These are phyloP conservation scores for Starmerella apis DNA, from an alignment of 805 yeast genomes.

Conservation along the genomic window DNA sequence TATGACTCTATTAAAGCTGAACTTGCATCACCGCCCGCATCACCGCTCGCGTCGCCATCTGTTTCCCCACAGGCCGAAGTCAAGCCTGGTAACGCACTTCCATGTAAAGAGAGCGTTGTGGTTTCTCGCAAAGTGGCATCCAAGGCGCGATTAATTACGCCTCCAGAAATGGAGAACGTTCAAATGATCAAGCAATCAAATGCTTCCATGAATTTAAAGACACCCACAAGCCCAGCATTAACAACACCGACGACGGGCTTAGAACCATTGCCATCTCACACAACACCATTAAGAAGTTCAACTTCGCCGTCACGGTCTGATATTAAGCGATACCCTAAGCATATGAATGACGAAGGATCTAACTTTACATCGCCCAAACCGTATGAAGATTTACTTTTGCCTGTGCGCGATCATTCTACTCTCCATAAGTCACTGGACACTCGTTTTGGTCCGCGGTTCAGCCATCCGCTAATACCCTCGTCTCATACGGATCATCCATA, in stretches of 20 bases:
- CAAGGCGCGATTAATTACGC: not conserved
- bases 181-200: not conserved
- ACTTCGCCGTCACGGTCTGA: too few relatives aligned
- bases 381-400: not conserved
- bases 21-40: conserved; percentile 3
- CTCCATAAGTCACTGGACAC: not conserved
- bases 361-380: not conserved
- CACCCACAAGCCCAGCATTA: not conserved
- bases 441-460: conserved; percentile 18
- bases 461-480: conserved; percentile 22
- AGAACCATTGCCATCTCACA: too few relatives aligned
- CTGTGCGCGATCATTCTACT: not conserved
- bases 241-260: not conserved
- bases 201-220: not conserved
- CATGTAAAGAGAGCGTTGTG: too few relatives aligned
- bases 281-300: too few relatives aligned
- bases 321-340: too few relatives aligned
- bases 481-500: conserved; percentile 6
- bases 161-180: not conserved
- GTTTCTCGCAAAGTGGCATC: not conserved
- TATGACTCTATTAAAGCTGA: not conserved
- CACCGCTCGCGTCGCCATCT: not conserved
- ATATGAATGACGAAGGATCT: not conserved
- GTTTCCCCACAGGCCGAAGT: not conserved
- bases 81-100: too few relatives aligned